Evolutionary conservation across 371 early-diverging fungal species (phyloP).

Genomic region (Syncephalis plumigaleata): DNA sequence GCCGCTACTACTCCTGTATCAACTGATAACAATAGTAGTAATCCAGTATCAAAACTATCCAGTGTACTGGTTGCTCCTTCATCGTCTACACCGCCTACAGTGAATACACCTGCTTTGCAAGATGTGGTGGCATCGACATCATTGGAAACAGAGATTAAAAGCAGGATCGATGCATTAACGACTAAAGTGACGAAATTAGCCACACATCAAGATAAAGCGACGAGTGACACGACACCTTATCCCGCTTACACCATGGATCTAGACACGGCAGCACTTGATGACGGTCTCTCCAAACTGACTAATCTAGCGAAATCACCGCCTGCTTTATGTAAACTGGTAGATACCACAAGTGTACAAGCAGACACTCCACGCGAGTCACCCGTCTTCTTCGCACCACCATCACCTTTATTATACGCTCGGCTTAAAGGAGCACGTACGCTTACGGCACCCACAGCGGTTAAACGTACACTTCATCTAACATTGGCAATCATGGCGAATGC

Average conservation of each 20-base stretch:
- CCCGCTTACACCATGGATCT: no score
- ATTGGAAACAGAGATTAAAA: neutral
- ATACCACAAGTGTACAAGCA: neutral
- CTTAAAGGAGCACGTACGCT: conserved; percentile 27
- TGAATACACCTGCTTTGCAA: neutral
- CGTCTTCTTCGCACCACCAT: neutral
- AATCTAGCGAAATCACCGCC: neutral
- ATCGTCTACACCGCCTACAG: conserved; percentile 3
- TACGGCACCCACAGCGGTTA: conserved; percentile 37
- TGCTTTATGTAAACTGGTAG: neutral
- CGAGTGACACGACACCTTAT: no score
- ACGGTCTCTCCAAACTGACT: neutral
- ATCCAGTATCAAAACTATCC: neutral
- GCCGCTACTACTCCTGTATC: neutral
- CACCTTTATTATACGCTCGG: neutral
- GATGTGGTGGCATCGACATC: neutral
- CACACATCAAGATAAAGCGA: no score
- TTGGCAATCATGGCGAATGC: conserved; percentile 21
- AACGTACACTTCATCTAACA: conserved; percentile 55
- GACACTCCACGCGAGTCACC: no score
- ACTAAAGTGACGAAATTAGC: no score
- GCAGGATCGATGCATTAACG: no score
- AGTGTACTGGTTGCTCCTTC: neutral
- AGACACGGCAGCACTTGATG: neutral
- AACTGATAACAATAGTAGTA: neutral